Evolutionary conservation across 257 asterid genomes (phyloP), one percentile per base, ranked within the genome.

Genomic region (Anisodus tanguticus): DNA sequence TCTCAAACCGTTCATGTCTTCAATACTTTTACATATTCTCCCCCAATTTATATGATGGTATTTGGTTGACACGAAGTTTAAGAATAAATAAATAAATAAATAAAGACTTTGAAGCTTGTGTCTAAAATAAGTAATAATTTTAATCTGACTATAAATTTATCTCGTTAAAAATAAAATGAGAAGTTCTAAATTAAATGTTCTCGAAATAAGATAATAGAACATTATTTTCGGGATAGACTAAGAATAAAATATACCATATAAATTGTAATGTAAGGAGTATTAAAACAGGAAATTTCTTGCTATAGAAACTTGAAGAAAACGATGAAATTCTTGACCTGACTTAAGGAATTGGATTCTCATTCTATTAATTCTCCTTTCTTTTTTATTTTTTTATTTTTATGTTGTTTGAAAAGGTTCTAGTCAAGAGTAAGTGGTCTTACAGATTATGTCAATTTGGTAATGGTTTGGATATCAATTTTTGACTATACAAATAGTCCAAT

Each of bases 381-480:
- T 6, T 74, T 11, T 9, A 19, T 22, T 9, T 3, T 66, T 22
- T 0, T 22, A 47, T 0, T 72, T 45, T 16, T 3, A 31, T 6
- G 9, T 31, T 35, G 19, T 12, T 47, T 47, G 80, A 72, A 17
- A 45, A 45, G 62, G 60, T 49, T 12, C 4, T 7, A 13, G 60
- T 49, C 62, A 49, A 74, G 11, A 37, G 39, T 45, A 74, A 49
- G 19, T 49, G 19, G 62, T 49, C 41, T 19, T 22, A 74, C 22
- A 0, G 15, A 22, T 6, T 49, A 19, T 74, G 62, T 31, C 35
- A 31, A 31, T 74, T 49, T 49, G 60, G 60, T 74, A 74, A 74
- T 74, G 35, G 81, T 74, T 74, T 74, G 45, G 81, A 49, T 74
- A 49, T 3, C 62, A 74, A 12, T 10, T 51, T 49, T 74, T 74